These are phyloP conservation scores for Begonia masoniana DNA, from an alignment of 306 rosid species.

Conservation along the genomic window DNA sequence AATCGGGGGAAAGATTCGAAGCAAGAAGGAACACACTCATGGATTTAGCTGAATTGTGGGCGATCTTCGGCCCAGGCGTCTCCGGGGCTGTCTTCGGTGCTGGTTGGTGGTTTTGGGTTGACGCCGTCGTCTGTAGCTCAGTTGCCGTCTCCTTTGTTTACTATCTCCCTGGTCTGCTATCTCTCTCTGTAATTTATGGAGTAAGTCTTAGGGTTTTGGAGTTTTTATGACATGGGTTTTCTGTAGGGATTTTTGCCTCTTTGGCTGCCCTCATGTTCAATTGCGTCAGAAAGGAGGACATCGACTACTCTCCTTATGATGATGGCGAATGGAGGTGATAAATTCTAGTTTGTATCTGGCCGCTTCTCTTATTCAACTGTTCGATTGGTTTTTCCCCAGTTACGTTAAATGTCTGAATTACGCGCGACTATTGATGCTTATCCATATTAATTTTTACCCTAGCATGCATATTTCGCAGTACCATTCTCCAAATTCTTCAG, in stretches of 20 bases:
- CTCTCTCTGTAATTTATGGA: not conserved
- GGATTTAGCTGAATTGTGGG: slow-evolving; percentile 87
- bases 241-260: slow-evolving; percentile 79
- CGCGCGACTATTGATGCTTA: no score
- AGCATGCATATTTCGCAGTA: not conserved
- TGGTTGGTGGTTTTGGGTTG: slow-evolving; percentile 99
- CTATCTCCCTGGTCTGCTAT: slow-evolving; percentile 73
- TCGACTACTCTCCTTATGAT: slow-evolving; percentile 91
- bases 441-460: no score
- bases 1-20: not conserved
- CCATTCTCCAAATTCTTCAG: not conserved
- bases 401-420: not conserved
- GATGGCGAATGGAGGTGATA: slow-evolving; percentile 96
- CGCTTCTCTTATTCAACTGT: not conserved
- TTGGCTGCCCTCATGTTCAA: slow-evolving; percentile 98
- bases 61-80: slow-evolving; percentile 88
- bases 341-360: not conserved
- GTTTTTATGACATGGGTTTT: slow-evolving; percentile 2
- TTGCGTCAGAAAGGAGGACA: slow-evolving; percentile 90
- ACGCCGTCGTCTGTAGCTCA: slow-evolving; percentile 94
- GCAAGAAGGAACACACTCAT: slow-evolving; percentile 14
- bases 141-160: slow-evolving; percentile 67
- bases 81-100: slow-evolving; percentile 88
- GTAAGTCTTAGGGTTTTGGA: slow-evolving; percentile 25
- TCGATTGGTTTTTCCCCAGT: not conserved